phyloP scores from a whole-genome alignment of 2,329 filamentous ascomycete species.

The Talaromyces atroroseus region DNA sequence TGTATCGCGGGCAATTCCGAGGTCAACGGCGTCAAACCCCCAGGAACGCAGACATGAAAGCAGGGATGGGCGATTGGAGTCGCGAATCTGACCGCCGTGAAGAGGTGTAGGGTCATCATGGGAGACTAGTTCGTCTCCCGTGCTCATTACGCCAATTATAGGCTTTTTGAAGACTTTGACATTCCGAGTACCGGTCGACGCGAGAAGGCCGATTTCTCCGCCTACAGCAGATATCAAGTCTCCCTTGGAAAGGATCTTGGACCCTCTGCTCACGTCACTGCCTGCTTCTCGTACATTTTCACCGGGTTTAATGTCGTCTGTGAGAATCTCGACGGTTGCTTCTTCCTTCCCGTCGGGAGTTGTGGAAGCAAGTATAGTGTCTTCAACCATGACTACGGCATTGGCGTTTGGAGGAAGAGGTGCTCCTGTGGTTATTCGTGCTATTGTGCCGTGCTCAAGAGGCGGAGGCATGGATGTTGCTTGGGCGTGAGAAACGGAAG shows the following conservation, averaged over 20 bases:
- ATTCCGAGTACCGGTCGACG: conserved; percentile 69
- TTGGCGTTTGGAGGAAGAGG: conserved; percentile 83
- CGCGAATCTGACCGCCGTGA: conserved; percentile 76
- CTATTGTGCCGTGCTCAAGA: conserved; percentile 68
- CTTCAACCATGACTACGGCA: conserved; percentile 94
- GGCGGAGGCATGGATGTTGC: conserved; percentile 58
- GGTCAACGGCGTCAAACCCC: conserved; percentile 74
- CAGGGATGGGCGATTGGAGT: conserved; percentile 86
- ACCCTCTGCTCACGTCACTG: conserved; percentile 70
- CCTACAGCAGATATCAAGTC: conserved; percentile 81
- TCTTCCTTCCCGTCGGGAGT: conserved; percentile 81
- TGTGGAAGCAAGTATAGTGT: conserved; percentile 69
- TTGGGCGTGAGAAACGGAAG: conserved; percentile 78
- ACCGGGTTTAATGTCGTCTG: conserved; percentile 64
- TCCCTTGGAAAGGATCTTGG: conserved; percentile 67
- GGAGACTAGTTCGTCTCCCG: conserved; percentile 87
- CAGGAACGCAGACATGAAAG: conserved; percentile 68
- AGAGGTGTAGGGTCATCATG: conserved; percentile 59
- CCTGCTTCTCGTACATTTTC: conserved; percentile 91
- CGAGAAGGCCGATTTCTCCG: conserved; percentile 84
- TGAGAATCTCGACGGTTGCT: conserved; percentile 78
- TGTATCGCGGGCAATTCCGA: conserved; percentile 64
- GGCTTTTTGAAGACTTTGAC: conserved; percentile 72
- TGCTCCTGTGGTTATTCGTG: conserved; percentile 90
- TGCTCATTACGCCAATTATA: conserved; percentile 80